These are phyloP conservation scores for Saitoella complicata DNA, from an alignment of 805 yeast genomes.

Conservation along the genomic window DNA sequence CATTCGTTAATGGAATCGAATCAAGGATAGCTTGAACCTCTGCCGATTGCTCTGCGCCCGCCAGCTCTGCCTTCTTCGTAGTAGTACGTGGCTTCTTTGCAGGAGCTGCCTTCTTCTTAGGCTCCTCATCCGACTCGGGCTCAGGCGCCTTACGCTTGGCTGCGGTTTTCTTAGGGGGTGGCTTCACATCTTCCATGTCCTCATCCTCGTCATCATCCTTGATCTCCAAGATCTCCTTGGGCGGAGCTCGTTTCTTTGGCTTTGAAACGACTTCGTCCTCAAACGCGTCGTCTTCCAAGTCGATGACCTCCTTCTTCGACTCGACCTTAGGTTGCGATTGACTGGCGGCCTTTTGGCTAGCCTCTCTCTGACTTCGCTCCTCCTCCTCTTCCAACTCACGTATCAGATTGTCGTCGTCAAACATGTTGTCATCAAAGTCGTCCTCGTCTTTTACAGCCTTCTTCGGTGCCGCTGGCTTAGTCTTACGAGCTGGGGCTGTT, in stretches of 20 bases:
- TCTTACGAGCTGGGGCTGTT: not conserved
- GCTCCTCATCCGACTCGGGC: no score
- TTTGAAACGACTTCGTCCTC: not conserved
- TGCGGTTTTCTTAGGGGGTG: no score
- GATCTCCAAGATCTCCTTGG: not conserved
- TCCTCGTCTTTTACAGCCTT: constrained; percentile 4
- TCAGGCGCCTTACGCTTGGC: no score
- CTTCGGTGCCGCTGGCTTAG: not conserved
- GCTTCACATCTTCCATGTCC: no score
- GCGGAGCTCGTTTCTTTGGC: not conserved
- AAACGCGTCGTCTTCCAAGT: not conserved
- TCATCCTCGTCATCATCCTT: no score
- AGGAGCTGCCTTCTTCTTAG: not conserved
- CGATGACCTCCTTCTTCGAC: not conserved
- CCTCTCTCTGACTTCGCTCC: not conserved
- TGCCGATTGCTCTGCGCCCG: not conserved
- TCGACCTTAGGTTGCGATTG: no score
- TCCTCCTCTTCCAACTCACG: not conserved
- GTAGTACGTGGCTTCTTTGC: not conserved
- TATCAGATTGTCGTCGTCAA: not conserved
- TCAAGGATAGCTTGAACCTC: no score
- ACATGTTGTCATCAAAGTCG: constrained; percentile 1
- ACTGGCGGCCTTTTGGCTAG: no score
- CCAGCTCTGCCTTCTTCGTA: not conserved
- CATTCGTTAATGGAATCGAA: not conserved